These are phyloP conservation scores for Earliella scabrosa DNA, from an alignment of 1,284 basidiomycete species.

Conservation along the genomic window DNA sequence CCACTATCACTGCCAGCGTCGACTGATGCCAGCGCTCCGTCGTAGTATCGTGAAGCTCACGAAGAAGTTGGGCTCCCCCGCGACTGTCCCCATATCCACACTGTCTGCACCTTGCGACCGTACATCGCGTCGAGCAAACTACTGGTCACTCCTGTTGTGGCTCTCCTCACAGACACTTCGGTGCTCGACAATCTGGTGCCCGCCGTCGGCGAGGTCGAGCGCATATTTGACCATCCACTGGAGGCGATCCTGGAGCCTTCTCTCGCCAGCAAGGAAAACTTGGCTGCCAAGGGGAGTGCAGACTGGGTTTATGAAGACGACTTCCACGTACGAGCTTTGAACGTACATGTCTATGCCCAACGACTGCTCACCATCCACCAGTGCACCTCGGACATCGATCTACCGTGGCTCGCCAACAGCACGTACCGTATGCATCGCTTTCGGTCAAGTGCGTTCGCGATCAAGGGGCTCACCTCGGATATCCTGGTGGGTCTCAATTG, in stretches of 20 bases:
- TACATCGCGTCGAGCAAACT: slow-evolving; percentile 70
- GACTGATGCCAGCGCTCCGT: not conserved
- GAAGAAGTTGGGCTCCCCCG: slow-evolving; percentile 81
- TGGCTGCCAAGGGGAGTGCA: slow-evolving; percentile 63
- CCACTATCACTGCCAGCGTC: not conserved
- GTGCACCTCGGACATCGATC: slow-evolving; percentile 59
- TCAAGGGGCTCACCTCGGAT: slow-evolving; percentile 84
- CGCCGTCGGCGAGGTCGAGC: slow-evolving; percentile 71
- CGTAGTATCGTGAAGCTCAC: slow-evolving; percentile 76
- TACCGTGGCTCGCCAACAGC: slow-evolving; percentile 50
- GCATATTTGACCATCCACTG: slow-evolving; percentile 81
- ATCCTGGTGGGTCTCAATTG: slow-evolving; percentile 59
- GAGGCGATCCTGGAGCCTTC: slow-evolving; percentile 69
- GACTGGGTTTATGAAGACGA: slow-evolving; percentile 81
- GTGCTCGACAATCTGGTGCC: slow-evolving; percentile 59
- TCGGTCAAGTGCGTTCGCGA: slow-evolving; percentile 71
- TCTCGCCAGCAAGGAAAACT: slow-evolving; percentile 45
- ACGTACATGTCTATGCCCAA: not conserved
- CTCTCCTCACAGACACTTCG: slow-evolving; percentile 59
- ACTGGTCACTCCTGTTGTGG: slow-evolving; percentile 74
- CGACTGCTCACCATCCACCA: slow-evolving; percentile 26
- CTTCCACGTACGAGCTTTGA: slow-evolving; percentile 59
- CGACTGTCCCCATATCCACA: slow-evolving; percentile 58
- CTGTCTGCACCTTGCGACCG: slow-evolving; percentile 70
- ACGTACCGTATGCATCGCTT: slow-evolving; percentile 79